Evolutionary conservation across 192 early-diverging fungal genomes (phyloP).

Genomic region (Diversispora eburnea): DNA sequence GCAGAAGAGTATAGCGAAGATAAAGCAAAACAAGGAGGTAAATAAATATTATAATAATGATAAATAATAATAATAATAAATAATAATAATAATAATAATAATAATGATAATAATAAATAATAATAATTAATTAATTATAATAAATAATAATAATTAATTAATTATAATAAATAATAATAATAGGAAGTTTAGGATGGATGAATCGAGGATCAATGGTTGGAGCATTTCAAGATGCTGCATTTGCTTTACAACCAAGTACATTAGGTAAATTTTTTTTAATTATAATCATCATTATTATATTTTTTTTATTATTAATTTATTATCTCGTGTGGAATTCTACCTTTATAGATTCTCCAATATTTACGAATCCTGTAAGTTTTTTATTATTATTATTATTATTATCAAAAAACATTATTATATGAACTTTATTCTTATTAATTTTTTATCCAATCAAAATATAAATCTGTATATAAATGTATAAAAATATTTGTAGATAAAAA

Average conservation of each 20-base stretch:
- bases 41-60: constrained; percentile 10
- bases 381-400: not conserved
- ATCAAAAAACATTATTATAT: not conserved
- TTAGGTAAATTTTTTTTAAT: constrained; percentile 37
- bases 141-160: not conserved
- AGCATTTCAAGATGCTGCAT: constrained; percentile 77
- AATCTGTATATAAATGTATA: no score
- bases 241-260: constrained; percentile 65
- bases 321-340: not conserved
- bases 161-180: not conserved
- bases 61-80: no score
- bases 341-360: constrained; percentile 51
- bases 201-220: constrained; percentile 63
- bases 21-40: constrained; percentile 77
- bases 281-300: not conserved
- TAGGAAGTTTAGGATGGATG: constrained; percentile 71
- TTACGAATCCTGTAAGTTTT: constrained; percentile 58
- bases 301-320: not conserved
- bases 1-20: constrained; percentile 77
- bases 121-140: not conserved
- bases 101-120: no score
- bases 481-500: constrained; percentile 61
- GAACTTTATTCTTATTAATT: not conserved
- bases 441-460: not conserved
- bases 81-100: no score